Evolutionary conservation across 2,329 filamentous ascomycete genomes (phyloP), one percentile per base, ranked within the genome.

Genomic region (Ophiosphaerella korrae): DNA sequence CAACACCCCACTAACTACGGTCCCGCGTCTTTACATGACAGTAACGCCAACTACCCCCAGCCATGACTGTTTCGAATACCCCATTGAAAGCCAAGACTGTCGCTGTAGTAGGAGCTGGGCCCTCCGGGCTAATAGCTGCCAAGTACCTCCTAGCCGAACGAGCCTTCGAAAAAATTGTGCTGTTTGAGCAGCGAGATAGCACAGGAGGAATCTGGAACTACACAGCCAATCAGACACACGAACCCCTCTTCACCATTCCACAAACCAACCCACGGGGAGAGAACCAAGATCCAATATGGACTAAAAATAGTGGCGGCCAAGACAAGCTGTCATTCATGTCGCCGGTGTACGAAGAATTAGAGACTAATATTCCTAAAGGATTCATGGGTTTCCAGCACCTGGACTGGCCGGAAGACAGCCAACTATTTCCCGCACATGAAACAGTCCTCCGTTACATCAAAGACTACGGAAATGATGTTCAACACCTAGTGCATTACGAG

Each of bases 141-240:
- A 94, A 91, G 80, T 80, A 92, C 66, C 80, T 97, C 14, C 71
- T 83, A 9, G 90, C 88, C 0, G 91, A 89, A 63, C 88, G 80
- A 66, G 78, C 70, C 1, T 94, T 94, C 65, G 76, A 85, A 11
- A 82, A 78, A 26, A 86, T 97, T 52, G 83, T 86, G 52, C 74
- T 97, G 34, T 95, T 89, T 65, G 94, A 97, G 74, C 90, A 96
- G 73, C 86, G 91, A 58, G 77, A 81, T 38, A 81, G 84, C 41
- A 83, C 88, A 6, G 93, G 92, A 50, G 93, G 94, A 2, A 84
- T 94, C 8, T 97, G 93, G 93, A 88, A 91, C 65, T 92, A 95
- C 72, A 86, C 82, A 55, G 76, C 78, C 24, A 74, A 80, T 72
- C 48, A 74, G 38, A 66, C 78, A 69, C 55, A 81, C 61, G 59